phyloP scores from a whole-genome alignment of 371 early-diverging fungal genomes.

The Mortierella sp. region DNA sequence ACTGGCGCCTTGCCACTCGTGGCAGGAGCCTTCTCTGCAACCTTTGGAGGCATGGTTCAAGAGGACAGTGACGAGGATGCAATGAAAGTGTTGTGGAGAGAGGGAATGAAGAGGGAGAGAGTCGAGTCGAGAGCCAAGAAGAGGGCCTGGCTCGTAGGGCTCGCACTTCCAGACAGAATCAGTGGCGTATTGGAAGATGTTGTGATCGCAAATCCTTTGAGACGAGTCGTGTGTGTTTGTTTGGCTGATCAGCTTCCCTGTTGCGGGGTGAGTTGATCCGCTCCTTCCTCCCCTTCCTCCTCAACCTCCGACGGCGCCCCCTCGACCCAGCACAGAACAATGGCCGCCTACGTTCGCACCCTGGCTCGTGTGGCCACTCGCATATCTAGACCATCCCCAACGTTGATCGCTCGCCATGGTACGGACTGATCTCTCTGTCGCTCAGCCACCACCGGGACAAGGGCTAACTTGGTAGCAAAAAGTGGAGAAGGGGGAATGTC shows the following conservation, averaged over 20 bases:
- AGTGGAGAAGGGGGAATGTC: too few species aligned
- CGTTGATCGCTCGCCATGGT: constrained; percentile 40
- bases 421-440: neutral
- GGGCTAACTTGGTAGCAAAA: too few species aligned
- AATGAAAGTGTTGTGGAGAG: neutral
- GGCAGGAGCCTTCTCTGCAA: constrained; percentile 71
- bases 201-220: too few species aligned
- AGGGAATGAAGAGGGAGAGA: neutral
- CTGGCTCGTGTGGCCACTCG: constrained; percentile 44
- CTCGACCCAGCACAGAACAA: constrained; percentile 6
- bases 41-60: constrained; percentile 39
- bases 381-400: constrained; percentile 19
- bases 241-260: too few species aligned
- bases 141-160: too few species aligned
- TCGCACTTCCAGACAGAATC: too few species aligned
- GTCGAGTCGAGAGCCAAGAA: too few species aligned
- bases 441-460: neutral
- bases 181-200: constrained; percentile 2
- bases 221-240: too few species aligned
- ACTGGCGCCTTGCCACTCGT: constrained; percentile 71
- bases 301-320: neutral
- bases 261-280: constrained; percentile 15
- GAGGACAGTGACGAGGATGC: neutral
- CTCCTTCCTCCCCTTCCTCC: constrained; percentile 2
- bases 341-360: constrained; percentile 41